Conservation (phyloP, 805 yeast genomes). For the Saturnispora silvae region DNA sequence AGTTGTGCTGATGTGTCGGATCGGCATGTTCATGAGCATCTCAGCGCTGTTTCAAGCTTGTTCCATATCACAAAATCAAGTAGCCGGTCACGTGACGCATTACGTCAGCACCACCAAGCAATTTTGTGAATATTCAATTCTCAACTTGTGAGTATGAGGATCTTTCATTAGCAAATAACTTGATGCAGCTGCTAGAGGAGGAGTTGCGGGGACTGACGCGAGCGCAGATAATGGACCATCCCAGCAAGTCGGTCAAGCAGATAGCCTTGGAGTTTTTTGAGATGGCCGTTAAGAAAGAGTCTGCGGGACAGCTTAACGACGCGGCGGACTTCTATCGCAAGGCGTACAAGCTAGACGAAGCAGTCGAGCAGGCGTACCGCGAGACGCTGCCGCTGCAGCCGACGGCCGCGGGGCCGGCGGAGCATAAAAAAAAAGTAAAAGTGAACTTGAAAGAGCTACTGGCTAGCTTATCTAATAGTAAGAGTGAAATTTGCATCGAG, state of each 20-base stretch:
- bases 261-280: conserved; percentile 58
- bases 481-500: conserved; percentile 19
- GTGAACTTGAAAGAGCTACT: conserved; percentile 34
- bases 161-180: not conserved
- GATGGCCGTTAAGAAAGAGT: conserved; percentile 60
- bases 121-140: not conserved
- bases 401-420: conserved; percentile 12
- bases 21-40: conserved; percentile 4
- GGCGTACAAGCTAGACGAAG: conserved; percentile 50
- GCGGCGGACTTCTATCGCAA: conserved; percentile 64
- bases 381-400: conserved; percentile 31
- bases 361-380: conserved; percentile 63
- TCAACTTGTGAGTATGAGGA: not conserved
- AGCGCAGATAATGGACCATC: conserved; percentile 21
- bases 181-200: conserved; percentile 15
- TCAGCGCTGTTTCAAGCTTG: conserved; percentile 3
- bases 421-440: conserved; percentile 12
- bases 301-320: conserved; percentile 68
- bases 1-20: conserved; percentile 5
- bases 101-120: too few relatives aligned
- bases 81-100: too few relatives aligned
- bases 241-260: conserved; percentile 23
- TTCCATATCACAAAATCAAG: not conserved
- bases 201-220: conserved; percentile 18
- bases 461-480: conserved; percentile 26